Conservation (phyloP, 345 rosid species). For the Zanthoxylum bungeanum region DNA sequence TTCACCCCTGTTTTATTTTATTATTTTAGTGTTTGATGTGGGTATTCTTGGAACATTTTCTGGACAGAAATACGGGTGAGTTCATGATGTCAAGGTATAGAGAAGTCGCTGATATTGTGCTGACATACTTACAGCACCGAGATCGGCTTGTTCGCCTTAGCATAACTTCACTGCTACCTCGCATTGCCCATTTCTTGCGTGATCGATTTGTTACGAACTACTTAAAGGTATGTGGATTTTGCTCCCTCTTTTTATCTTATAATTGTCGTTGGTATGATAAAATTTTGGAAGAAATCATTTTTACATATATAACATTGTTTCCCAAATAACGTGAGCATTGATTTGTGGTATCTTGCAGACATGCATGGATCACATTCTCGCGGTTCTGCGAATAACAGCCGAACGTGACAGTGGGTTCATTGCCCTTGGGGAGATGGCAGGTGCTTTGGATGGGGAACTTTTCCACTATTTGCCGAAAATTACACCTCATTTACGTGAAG, state of each 20-base stretch:
- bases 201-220: conserved; percentile 96
- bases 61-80: conserved; percentile 96
- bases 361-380: conserved; percentile 93
- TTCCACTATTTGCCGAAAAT: conserved; percentile 93
- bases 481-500: conserved; percentile 85
- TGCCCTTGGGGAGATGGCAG: conserved; percentile 99
- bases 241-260: conserved; percentile 9
- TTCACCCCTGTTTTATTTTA: neutral
- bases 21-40: conserved; percentile 8
- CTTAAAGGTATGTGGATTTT: conserved; percentile 56
- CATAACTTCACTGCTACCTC: conserved; percentile 96
- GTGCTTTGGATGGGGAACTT: conserved; percentile 99
- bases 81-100: conserved; percentile 99
- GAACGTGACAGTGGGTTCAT: conserved; percentile 97
- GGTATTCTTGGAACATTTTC: conserved; percentile 6
- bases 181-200: conserved; percentile 97
- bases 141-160: conserved; percentile 99
- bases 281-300: conserved; percentile 5
- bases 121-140: conserved; percentile 85
- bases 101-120: conserved; percentile 98
- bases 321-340: neutral
- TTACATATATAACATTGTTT: neutral
- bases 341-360: conserved; percentile 50
- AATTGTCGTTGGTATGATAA: neutral
- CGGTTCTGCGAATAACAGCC: conserved; percentile 78